A percentile compares a stretch with the other conserved stretches of the same genome.
These are phyloP conservation scores for Hypoxylon sp. DNA, from an alignment of 2,329 filamentous ascomycete species.

Conservation along the genomic window DNA sequence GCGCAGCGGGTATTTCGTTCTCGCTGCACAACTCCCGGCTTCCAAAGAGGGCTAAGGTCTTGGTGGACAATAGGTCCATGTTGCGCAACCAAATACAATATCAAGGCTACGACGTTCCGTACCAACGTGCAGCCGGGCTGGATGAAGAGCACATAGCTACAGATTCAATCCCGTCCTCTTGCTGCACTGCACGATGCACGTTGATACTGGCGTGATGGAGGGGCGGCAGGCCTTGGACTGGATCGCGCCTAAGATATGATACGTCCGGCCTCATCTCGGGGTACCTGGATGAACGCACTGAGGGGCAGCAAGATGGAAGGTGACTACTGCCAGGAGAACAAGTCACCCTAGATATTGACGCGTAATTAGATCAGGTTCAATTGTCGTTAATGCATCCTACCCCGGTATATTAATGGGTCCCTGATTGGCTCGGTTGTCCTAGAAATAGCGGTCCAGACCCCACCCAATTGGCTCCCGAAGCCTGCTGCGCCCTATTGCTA, in stretches of 20 bases:
- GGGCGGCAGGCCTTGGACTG: slow-evolving; percentile 24
- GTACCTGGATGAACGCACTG: slow-evolving; percentile 34
- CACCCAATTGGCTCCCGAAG: slow-evolving; percentile 40
- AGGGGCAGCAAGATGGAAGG: slow-evolving; percentile 32
- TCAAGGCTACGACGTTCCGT: slow-evolving; percentile 20
- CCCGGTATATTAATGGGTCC: slow-evolving; percentile 30
- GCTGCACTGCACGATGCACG: slow-evolving; percentile 35
- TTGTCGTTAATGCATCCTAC: slow-evolving; percentile 31
- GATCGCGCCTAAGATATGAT: slow-evolving; percentile 41
- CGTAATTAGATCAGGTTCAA: slow-evolving; percentile 38
- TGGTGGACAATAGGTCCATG: slow-evolving; percentile 7
- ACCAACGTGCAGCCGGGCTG: slow-evolving; percentile 38
- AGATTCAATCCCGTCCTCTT: slow-evolving; percentile 28
- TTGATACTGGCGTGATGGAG: slow-evolving; percentile 38
- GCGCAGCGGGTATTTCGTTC: slow-evolving; percentile 30
- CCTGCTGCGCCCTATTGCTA: slow-evolving; percentile 42
- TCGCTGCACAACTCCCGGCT: slow-evolving; percentile 41
- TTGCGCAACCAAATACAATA: slow-evolving; percentile 22
- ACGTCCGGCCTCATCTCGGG: slow-evolving; percentile 31
- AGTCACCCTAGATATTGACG: slow-evolving; percentile 39
- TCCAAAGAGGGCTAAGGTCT: slow-evolving; percentile 28
- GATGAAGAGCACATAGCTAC: slow-evolving; percentile 29
- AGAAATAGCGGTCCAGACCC: slow-evolving; percentile 36
- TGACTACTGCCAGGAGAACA: slow-evolving; percentile 31
- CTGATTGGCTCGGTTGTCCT: slow-evolving; percentile 40